Conservation (phyloP, 1,284 basidiomycete genomes). For the Inonotus obliquus region DNA sequence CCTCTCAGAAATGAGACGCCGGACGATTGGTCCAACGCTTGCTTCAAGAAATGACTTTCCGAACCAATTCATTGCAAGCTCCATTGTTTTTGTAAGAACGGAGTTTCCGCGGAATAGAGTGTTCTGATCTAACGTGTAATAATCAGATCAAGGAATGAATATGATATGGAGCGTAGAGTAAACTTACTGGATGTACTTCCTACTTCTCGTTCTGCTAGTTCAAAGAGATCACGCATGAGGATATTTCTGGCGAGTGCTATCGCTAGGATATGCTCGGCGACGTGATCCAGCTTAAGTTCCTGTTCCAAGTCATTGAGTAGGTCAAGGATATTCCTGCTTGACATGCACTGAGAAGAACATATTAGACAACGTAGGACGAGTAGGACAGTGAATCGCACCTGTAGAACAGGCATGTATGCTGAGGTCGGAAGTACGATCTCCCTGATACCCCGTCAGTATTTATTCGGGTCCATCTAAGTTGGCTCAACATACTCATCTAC, state of each 20-base stretch:
- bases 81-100: conserved; percentile 75
- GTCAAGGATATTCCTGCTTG: conserved; percentile 55
- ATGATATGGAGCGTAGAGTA: neutral
- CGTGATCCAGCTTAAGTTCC: conserved; percentile 56
- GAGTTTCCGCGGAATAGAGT: conserved; percentile 79
- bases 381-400: conserved; percentile 33
- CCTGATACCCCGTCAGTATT: conserved; percentile 33
- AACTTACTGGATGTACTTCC: conserved; percentile 44
- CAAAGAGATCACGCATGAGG: conserved; percentile 61
- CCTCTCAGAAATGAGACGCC: conserved; percentile 63
- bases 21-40: conserved; percentile 64
- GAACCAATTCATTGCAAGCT: conserved; percentile 71
- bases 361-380: neutral
- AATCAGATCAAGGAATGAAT: neutral
- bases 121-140: conserved; percentile 45
- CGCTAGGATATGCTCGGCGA: conserved; percentile 57
- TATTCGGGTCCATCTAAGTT: neutral
- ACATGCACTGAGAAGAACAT: conserved; percentile 2
- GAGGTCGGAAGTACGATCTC: conserved; percentile 68
- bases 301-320: conserved; percentile 70
- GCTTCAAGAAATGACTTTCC: conserved; percentile 73
- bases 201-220: conserved; percentile 63
- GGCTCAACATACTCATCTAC: conserved; percentile 64
- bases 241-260: conserved; percentile 61
- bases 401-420: conserved; percentile 50